Evolutionary conservation across 371 early-diverging fungal species (phyloP), one percentile per base, ranked within the genome.

Genomic region (Mucor irregularis): DNA sequence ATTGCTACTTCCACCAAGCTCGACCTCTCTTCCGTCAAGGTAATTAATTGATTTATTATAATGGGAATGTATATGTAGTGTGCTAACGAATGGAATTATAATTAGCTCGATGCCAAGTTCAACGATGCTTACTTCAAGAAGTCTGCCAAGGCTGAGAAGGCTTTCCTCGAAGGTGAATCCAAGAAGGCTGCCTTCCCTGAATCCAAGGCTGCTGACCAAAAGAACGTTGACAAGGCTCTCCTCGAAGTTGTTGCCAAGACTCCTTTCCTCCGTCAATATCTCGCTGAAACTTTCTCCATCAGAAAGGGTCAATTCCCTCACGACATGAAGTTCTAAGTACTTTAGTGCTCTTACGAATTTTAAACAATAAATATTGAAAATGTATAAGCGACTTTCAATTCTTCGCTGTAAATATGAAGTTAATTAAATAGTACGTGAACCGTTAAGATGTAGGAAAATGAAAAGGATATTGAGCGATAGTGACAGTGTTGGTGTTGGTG

Each of bases 1-100:
- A 90, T 97, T 73, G 96, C 98, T 67, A 98, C 98, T 71, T 94
- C 97, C 68, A 95, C 98, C 83, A 95, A 94, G 87, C 78, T 98
- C 50, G 95, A 97, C 63, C 58, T 97, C 53, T 79, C 90, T 54
- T 71, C 70, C 53, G 84, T 89, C 74, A 80, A 81, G 77, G 84
- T 92, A 70, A 52, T n/a, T n/a, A n/a, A n/a, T n/a, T n/a, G n/a
- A n/a, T n/a, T n/a, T n/a, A n/a, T n/a, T n/a, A n/a, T n/a, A n/a
- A n/a, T n/a, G n/a, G n/a, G n/a, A n/a, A n/a, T n/a, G n/a, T n/a
- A n/a, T n/a, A n/a, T n/a, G n/a, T n/a, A n/a, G n/a, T n/a, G n/a
- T n/a, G n/a, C n/a, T n/a, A n/a, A n/a, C n/a, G n/a, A n/a, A n/a
- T 6, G 28, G 3, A 4, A 38, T 14, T 35, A 31, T 19, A 35